Conservation (phyloP, 805 yeast species). For the Ogataea nonfermentans region DNA sequence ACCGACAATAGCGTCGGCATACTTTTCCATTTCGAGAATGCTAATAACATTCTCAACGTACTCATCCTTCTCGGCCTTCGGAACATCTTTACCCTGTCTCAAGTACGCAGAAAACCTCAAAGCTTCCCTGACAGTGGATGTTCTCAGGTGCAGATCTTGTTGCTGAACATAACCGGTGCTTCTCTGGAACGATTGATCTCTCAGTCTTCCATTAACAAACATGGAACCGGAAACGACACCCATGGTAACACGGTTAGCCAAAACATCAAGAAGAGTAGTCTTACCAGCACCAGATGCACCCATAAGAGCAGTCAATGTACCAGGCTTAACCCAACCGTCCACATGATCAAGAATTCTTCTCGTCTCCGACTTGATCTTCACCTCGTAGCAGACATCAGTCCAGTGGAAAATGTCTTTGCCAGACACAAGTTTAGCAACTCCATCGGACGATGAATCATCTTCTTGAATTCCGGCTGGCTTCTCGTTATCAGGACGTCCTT, state of each 20-base stretch:
- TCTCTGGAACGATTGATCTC: conserved; percentile 50
- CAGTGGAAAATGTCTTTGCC: conserved; percentile 66
- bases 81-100: conserved; percentile 42
- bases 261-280: conserved; percentile 52
- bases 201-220: conserved; percentile 52
- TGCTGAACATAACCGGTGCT: conserved; percentile 60
- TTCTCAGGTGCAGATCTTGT: conserved; percentile 52
- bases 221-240: conserved; percentile 60
- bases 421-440: conserved; percentile 30
- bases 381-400: conserved; percentile 72
- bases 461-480: conserved; percentile 28
- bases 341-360: conserved; percentile 62
- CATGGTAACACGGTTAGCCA: conserved; percentile 51
- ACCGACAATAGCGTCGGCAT: conserved; percentile 55
- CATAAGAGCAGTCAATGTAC: conserved; percentile 73
- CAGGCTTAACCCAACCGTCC: conserved; percentile 83
- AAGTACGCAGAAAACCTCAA: conserved; percentile 50
- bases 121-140: conserved; percentile 55
- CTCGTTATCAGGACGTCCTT: conserved; percentile 26
- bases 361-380: conserved; percentile 57
- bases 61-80: conserved; percentile 44
- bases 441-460: conserved; percentile 26
- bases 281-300: conserved; percentile 68
- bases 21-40: conserved; percentile 49
- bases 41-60: conserved; percentile 52